Conservation (phyloP, 306 rosid genomes). For the Lathyrus aphaca region DNA sequence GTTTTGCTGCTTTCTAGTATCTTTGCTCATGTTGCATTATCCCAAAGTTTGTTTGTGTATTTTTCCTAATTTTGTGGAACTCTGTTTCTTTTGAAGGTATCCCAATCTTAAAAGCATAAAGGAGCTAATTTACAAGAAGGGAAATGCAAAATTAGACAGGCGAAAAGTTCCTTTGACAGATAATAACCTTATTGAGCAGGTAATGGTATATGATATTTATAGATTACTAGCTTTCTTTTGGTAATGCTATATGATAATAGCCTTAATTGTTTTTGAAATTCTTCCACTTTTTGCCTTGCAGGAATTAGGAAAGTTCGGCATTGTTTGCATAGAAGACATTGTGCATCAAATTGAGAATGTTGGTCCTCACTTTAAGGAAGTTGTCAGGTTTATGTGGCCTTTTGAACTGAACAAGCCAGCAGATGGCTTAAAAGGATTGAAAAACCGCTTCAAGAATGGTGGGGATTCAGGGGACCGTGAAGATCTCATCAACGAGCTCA, state of each 20-base stretch:
- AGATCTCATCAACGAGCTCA: slow-evolving; percentile 72
- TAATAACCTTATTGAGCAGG: slow-evolving; percentile 84
- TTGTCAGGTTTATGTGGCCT: slow-evolving; percentile 68
- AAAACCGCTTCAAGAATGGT: slow-evolving; percentile 62
- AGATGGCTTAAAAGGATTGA: slow-evolving; percentile 65
- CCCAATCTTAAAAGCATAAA: slow-evolving; percentile 78
- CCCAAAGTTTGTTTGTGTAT: neutral
- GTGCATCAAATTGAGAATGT: slow-evolving; percentile 72
- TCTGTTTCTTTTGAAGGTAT: slow-evolving; percentile 55
- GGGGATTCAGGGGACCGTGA: slow-evolving; percentile 86
- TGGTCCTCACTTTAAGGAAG: slow-evolving; percentile 88
- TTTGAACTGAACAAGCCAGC: slow-evolving; percentile 72
- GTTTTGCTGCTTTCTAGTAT: slow-evolving; percentile 10
- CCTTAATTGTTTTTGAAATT: slow-evolving; percentile 1
- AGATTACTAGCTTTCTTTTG: slow-evolving; percentile 12
- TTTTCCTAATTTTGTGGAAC: slow-evolving; percentile 19
- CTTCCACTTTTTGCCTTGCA: slow-evolving; percentile 35
- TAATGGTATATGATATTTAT: slow-evolving; percentile 25
- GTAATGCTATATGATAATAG: slow-evolving; percentile 39
- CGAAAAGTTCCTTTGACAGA: slow-evolving; percentile 88
- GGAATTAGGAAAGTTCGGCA: slow-evolving; percentile 71
- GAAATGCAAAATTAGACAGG: slow-evolving; percentile 56
- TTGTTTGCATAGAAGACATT: slow-evolving; percentile 84
- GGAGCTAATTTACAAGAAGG: slow-evolving; percentile 83
- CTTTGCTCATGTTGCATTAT: neutral